Evolutionary conservation across 371 early-diverging fungal genomes (phyloP).

Genomic region (Mortierella sp.): DNA sequence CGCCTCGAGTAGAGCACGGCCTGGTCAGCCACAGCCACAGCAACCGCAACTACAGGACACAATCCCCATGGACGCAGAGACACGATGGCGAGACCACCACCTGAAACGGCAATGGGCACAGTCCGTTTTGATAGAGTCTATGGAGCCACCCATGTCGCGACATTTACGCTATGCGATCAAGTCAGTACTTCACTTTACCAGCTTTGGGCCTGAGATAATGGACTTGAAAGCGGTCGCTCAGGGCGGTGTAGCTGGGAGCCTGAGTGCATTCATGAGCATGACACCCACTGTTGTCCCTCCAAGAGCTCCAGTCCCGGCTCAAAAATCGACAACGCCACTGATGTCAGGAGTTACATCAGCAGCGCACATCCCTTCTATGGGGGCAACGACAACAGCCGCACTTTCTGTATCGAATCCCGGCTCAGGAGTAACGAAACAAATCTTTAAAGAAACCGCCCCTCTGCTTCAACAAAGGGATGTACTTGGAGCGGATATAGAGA

Average conservation of each 20-base stretch:
- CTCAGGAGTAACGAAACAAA: too few species aligned
- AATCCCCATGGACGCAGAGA: constrained; percentile 48
- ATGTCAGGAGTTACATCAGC: too few species aligned
- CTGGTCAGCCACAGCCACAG: neutral
- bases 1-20: neutral
- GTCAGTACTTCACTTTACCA: constrained; percentile 55
- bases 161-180: constrained; percentile 60
- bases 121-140: constrained; percentile 45
- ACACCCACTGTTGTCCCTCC: constrained; percentile 19
- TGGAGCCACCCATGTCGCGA: constrained; percentile 55
- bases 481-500: too few species aligned
- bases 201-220: constrained; percentile 57
- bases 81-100: constrained; percentile 53
- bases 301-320: neutral
- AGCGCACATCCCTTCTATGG: too few species aligned
- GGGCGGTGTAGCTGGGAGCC: constrained; percentile 10
- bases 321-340: too few species aligned
- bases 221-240: constrained; percentile 38
- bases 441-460: too few species aligned
- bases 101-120: constrained; percentile 50
- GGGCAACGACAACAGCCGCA: too few species aligned
- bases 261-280: constrained; percentile 23
- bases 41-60: neutral
- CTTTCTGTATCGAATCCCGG: too few species aligned
- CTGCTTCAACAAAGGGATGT: too few species aligned